Conservation (phyloP, 257 asterid species). For the Paraleonurus japonicus region DNA sequence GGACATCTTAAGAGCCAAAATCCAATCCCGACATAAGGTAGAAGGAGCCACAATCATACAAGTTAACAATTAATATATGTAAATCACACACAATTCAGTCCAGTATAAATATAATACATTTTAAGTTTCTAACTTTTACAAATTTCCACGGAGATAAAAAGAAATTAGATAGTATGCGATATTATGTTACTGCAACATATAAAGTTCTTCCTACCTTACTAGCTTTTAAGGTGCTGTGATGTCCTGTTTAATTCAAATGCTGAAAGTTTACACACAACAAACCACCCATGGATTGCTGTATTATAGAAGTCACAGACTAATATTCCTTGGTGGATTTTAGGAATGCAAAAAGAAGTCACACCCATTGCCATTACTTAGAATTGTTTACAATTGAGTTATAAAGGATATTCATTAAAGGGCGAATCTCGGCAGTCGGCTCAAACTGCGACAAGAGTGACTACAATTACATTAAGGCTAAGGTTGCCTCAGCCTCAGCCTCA, state of each 20-base stretch:
- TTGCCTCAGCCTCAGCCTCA: too few species aligned
- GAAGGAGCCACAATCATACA: conserved; percentile 13
- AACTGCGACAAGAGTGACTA: background rate
- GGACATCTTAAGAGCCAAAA: conserved; percentile 67
- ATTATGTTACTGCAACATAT: background rate
- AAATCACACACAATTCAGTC: background rate
- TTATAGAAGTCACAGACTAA: background rate
- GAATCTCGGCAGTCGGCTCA: background rate
- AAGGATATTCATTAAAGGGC: background rate
- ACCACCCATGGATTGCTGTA: background rate
- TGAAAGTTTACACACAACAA: background rate
- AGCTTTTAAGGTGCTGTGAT: background rate
- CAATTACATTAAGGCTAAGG: background rate
- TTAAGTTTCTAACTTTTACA: background rate
- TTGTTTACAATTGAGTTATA: background rate
- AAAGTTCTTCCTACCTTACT: too few species aligned
- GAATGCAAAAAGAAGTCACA: too few species aligned
- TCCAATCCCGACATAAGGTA: conserved; percentile 38
- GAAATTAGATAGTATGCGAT: background rate
- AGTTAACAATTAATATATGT: conserved; percentile 22
- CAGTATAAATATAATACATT: background rate
- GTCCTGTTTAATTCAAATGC: background rate
- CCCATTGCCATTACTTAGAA: background rate
- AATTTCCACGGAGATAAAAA: conserved; percentile 1
- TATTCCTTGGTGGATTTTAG: too few species aligned